Percentiles rank a stretch among this genome's conserved stretches.
Evolutionary conservation across 2,329 filamentous ascomycete species (phyloP).

Genomic region (Alternaria triticimaculans): DNA sequence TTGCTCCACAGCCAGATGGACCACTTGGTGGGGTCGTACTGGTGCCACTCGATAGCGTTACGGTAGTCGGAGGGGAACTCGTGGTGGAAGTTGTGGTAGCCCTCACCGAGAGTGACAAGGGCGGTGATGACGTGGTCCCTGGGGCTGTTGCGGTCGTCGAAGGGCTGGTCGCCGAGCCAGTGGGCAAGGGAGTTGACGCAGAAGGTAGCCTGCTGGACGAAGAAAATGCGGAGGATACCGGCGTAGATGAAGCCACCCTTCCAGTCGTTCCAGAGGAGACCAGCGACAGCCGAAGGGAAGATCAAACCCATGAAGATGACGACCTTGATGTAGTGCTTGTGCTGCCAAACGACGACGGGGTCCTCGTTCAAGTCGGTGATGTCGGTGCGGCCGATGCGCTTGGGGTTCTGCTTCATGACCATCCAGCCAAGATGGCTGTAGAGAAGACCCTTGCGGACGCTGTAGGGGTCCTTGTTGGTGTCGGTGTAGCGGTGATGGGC

Average conservation of each 20-base stretch:
- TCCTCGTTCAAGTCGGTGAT: constrained; percentile 61
- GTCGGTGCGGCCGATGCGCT: constrained; percentile 59
- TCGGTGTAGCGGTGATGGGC: constrained; percentile 62
- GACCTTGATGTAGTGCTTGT: constrained; percentile 57
- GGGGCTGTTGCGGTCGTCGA: constrained; percentile 54
- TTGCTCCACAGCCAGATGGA: constrained; percentile 53
- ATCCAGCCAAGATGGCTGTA: constrained; percentile 62
- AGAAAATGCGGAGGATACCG: constrained; percentile 60
- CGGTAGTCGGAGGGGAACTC: constrained; percentile 55
- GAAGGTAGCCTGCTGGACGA: constrained; percentile 62
- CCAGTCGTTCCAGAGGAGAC: constrained; percentile 59
- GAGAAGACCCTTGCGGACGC: constrained; percentile 58
- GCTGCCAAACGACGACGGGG: constrained; percentile 58
- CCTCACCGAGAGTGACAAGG: constrained; percentile 53
- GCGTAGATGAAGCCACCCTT: constrained; percentile 59
- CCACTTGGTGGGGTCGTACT: constrained; percentile 56
- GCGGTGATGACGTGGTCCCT: constrained; percentile 53
- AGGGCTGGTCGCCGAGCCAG: constrained; percentile 58
- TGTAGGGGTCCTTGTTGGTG: constrained; percentile 61
- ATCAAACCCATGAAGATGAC: constrained; percentile 57
- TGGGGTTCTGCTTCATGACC: constrained; percentile 63
- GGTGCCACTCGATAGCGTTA: constrained; percentile 52
- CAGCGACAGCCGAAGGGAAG: constrained; percentile 57
- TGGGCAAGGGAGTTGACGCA: constrained; percentile 62
- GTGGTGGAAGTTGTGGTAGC: constrained; percentile 56